These are phyloP conservation scores for Insectozyma bohioensis DNA, from an alignment of 1,139 yeast genomes.

Conservation along the genomic window DNA sequence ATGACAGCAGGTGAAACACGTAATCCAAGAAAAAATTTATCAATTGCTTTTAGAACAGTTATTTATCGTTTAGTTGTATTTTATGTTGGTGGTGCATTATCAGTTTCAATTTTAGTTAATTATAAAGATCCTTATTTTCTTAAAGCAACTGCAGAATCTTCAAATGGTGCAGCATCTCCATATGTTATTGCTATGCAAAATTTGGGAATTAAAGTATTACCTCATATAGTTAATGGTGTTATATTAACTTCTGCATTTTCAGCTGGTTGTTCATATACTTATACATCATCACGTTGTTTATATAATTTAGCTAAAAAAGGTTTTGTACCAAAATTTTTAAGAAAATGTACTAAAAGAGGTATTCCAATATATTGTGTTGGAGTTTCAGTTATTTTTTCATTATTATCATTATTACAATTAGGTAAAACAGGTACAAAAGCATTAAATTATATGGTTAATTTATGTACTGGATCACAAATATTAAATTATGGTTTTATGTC, in stretches of 20 bases:
- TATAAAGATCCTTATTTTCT: constrained; percentile 39
- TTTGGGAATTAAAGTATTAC: constrained; percentile 36
- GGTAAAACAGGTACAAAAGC: constrained; percentile 23
- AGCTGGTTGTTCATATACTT: constrained; percentile 46
- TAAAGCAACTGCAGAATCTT: constrained; percentile 20
- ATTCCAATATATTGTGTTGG: constrained; percentile 26
- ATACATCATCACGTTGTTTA: constrained; percentile 44
- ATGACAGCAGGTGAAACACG: constrained; percentile 83
- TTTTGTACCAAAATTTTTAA: constrained; percentile 38
- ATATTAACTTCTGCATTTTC: constrained; percentile 35
- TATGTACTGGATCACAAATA: constrained; percentile 25
- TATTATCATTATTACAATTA: constrained; percentile 28
- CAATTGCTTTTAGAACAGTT: constrained; percentile 76
- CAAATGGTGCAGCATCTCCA: constrained; percentile 40
- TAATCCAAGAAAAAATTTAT: constrained; percentile 75
- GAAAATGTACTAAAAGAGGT: constrained; percentile 29
- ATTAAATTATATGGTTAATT: constrained; percentile 28
- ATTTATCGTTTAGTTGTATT: constrained; percentile 68
- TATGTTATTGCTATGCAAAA: constrained; percentile 48
- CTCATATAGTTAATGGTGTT: constrained; percentile 40
- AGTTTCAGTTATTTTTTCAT: constrained; percentile 25
- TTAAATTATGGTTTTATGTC: constrained; percentile 32
- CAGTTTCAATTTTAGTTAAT: constrained; percentile 40
- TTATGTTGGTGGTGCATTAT: constrained; percentile 54
- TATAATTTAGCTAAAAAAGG: constrained; percentile 42